These are phyloP conservation scores for Candida sp. DNA, from an alignment of 1,139 yeast species.

Conservation along the genomic window DNA sequence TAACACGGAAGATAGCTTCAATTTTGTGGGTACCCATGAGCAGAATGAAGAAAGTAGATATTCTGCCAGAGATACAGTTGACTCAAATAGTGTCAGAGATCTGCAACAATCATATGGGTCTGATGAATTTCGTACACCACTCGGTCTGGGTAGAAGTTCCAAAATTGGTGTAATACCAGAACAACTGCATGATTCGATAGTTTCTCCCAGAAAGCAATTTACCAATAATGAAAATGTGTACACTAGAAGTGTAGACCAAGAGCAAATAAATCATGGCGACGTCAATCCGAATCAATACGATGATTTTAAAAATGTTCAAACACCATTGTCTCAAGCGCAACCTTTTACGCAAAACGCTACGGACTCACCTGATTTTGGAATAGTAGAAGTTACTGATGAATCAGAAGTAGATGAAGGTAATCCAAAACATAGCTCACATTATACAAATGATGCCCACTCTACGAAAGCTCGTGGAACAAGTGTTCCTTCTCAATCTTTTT, in stretches of 20 bases:
- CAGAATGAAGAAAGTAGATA: not conserved
- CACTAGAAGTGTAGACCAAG: conserved; percentile 4
- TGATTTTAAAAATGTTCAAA: conserved; percentile 3
- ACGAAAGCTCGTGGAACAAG: not conserved
- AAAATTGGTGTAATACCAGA: not conserved
- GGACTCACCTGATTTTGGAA: conserved; percentile 32
- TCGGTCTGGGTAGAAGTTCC: conserved; percentile 2
- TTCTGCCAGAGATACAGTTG: not conserved
- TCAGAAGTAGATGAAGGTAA: conserved; percentile 20
- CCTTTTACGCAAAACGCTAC: not conserved
- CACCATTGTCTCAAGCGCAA: not conserved
- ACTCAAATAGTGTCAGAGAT: not conserved
- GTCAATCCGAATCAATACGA: conserved; percentile 7
- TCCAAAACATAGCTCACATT: conserved; percentile 1
- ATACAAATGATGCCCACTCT: not conserved
- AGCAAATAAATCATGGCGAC: conserved; percentile 8
- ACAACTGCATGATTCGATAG: not conserved
- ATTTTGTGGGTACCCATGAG: not conserved
- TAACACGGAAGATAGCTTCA: conserved; percentile 1
- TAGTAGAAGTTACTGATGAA: conserved; percentile 34
- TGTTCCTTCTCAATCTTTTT: not conserved
- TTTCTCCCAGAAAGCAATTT: not conserved
- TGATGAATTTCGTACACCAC: conserved; percentile 2
- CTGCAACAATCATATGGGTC: conserved; percentile 1
- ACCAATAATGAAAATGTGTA: not conserved